Evolutionary conservation across 495 filamentous ascomycete species (phyloP).

Genomic region (Penicillium tannophilum): DNA sequence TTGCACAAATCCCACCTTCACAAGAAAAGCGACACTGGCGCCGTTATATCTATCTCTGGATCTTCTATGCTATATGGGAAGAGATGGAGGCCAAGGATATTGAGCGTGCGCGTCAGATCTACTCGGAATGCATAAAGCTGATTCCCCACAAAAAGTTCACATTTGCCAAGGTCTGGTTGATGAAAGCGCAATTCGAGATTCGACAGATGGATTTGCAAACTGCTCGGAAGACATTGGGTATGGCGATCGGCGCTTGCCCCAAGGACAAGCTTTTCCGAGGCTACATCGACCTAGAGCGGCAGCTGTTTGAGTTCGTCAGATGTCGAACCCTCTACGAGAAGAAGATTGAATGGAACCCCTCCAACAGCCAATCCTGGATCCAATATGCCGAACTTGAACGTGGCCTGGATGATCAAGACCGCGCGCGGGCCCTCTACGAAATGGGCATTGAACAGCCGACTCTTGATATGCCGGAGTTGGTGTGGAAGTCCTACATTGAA

Average conservation of each 20-base stretch:
- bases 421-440: constrained; percentile 90
- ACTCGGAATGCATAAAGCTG: constrained; percentile 81
- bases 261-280: constrained; percentile 94
- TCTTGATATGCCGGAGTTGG: constrained; percentile 95
- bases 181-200: constrained; percentile 91
- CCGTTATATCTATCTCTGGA: constrained; percentile 95
- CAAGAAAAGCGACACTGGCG: constrained; percentile 98
- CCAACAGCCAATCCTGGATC: constrained; percentile 93
- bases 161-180: constrained; percentile 93
- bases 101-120: constrained; percentile 84
- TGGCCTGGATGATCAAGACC: constrained; percentile 83
- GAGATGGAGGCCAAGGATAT: constrained; percentile 81
- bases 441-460: constrained; percentile 79
- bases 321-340: constrained; percentile 93
- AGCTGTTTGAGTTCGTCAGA: constrained; percentile 87
- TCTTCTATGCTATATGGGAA: constrained; percentile 96
- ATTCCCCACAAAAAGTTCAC: constrained; percentile 97
- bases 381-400: constrained; percentile 91
- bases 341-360: constrained; percentile 84
- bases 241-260: constrained; percentile 89
- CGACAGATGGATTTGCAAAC: constrained; percentile 77
- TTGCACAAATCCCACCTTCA: constrained; percentile 92
- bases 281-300: constrained; percentile 88
- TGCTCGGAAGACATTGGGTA: constrained; percentile 85
- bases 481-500: constrained; percentile 98